Base-by-base conservation (phyloP, 768 basidiomycete genomes). In the Rhizopogon roseolus region DNA sequence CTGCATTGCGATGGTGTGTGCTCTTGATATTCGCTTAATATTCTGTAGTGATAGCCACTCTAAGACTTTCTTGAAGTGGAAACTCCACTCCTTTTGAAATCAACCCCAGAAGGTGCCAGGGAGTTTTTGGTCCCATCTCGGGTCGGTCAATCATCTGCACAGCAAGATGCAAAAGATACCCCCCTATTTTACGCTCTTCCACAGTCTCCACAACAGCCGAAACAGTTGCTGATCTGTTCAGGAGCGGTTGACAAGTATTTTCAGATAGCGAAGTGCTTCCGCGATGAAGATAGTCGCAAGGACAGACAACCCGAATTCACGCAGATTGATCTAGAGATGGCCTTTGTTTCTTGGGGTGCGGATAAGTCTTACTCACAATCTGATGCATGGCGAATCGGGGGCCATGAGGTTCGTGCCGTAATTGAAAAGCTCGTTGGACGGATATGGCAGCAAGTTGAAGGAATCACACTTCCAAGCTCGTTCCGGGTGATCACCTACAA, bases 221-320 rank as follows among this genome's bases (percentile, higher is more conserved):
- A 97, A 68, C 95, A 97, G 65, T 76, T 97, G 5, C 78, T 98
- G 53, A 89, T 97, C 22, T 86, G 87, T 57, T 96, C 94, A 8
- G 95, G 94, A 16, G 85, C 79, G 3, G 78, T 95, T n/a, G 88
- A 93, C 64, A 84, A 80, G 59, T 98, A 98, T 71, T 98, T 84
- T 71, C 95, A 98, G 68, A 77, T 98, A 50, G 95, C 95, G 13
- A 84, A 84, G 59, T 98, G 95, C 71, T 98, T 98, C 77, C 82
- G 95, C 42, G 95, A 98, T 68, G 95, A 98, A 70, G 93, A 92
- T 64, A 93, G 94, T 4, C 80, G 95, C 53, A 94, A 90, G 69
- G 95, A 98, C 67, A 81, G 95, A 41, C 95, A 98, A 65, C 94
- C 95, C 0, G 95, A 98, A 69, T 98, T 98, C 71, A 98, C 95